Conservation (phyloP, 768 basidiomycete species). For the Tylopilus sp. region DNA sequence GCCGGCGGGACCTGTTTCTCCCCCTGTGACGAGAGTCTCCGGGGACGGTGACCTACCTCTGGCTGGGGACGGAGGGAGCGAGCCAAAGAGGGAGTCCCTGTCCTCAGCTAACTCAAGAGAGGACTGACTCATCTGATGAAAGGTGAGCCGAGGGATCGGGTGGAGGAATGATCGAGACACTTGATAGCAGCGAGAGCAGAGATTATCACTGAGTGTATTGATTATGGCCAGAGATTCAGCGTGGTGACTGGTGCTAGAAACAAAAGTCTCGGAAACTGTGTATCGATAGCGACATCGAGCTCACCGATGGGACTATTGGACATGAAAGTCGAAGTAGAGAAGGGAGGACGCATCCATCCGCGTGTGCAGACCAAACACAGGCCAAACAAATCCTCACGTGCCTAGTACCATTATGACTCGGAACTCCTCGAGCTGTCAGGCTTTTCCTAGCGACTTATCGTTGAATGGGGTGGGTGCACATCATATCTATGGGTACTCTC, state of each 20-base stretch:
- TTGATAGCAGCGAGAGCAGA: conserved; percentile 4
- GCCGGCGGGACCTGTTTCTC: conserved; percentile 16
- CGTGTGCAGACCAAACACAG: conserved; percentile 1
- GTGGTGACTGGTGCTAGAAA: neutral
- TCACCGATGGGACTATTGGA: neutral
- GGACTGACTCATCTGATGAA: conserved; percentile 19
- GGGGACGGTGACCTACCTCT: conserved; percentile 78
- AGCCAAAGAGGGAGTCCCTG: conserved; percentile 76
- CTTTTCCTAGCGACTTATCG: no score
- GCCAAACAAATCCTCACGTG: conserved; percentile 10
- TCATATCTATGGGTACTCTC: no score
- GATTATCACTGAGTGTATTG: conserved; percentile 4
- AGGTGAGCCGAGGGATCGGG: conserved; percentile 13
- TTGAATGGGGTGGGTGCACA: no score
- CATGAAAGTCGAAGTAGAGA: neutral
- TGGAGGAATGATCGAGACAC: conserved; percentile 15
- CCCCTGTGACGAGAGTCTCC: conserved; percentile 21
- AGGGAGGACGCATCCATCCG: neutral
- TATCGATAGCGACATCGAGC: neutral
- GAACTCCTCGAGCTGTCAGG: no score
- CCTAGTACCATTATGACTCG: no score
- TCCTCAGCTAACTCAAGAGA: conserved; percentile 32
- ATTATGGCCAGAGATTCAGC: neutral
- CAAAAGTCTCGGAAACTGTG: neutral
- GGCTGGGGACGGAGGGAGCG: conserved; percentile 67